Conservation (phyloP, 1,284 basidiomycete genomes). For the Pyrrhoderma lamaoense region DNA sequence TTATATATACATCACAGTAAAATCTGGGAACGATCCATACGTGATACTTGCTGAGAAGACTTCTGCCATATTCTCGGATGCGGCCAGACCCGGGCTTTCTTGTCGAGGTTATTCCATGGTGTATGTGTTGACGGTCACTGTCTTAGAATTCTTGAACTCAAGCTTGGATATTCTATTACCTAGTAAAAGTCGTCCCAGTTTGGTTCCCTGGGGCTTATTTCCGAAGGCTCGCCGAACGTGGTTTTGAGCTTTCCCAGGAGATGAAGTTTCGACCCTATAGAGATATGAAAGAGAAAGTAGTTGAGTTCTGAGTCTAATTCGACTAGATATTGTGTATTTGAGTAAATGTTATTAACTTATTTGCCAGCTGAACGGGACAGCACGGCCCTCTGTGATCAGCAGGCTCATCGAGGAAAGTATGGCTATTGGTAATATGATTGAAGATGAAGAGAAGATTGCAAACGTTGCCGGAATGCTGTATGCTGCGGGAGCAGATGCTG, state of each 20-base stretch:
- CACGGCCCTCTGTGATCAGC: slow-evolving; percentile 7
- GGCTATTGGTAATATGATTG: slow-evolving; percentile 1
- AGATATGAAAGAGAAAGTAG: slow-evolving; percentile 8
- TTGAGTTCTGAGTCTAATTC: too few species aligned
- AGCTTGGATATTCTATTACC: background rate
- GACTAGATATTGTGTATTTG: background rate
- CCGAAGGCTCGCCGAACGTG: slow-evolving; percentile 9
- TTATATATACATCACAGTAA: too few species aligned
- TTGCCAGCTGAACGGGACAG: slow-evolving; percentile 4
- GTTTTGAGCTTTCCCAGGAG: slow-evolving; percentile 3
- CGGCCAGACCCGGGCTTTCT: slow-evolving; percentile 1
- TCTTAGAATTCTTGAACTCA: background rate
- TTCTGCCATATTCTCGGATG: background rate
- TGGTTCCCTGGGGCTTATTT: slow-evolving; percentile 17
- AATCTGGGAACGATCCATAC: background rate
- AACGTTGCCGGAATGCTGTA: slow-evolving; percentile 7
- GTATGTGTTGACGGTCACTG: background rate
- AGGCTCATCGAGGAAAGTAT: slow-evolving; percentile 5
- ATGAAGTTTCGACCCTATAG: slow-evolving; percentile 8
- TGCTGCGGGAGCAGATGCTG: slow-evolving; percentile 2
- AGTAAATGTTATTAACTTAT: too few species aligned
- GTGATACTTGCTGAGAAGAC: slow-evolving; percentile 4
- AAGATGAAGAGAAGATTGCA: slow-evolving; percentile 7
- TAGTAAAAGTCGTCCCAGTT: slow-evolving; percentile 15
- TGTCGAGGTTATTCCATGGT: slow-evolving; percentile 10